Evolutionary conservation across 2,329 filamentous ascomycete species (phyloP).

Genomic region (Talaromyces pinophilus): DNA sequence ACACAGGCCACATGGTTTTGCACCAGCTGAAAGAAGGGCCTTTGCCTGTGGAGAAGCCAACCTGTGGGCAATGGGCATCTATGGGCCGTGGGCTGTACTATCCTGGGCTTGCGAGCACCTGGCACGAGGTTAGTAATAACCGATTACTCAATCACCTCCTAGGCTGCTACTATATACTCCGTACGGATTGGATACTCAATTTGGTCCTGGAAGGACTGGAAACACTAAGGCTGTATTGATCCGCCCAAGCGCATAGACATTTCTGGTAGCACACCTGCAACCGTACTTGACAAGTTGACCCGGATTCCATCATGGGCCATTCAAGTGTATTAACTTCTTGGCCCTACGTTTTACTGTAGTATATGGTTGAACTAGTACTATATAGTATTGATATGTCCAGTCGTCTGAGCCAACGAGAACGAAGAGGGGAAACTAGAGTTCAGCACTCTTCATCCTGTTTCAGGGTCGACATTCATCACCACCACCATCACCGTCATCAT

Average conservation of each 20-base stretch:
- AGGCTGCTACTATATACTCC: slow-evolving; percentile 8
- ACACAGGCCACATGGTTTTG: slow-evolving; percentile 21
- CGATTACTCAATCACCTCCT: neutral
- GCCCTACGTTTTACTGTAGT: slow-evolving; percentile 3
- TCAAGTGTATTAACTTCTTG: slow-evolving; percentile 8
- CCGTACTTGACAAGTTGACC: slow-evolving; percentile 9
- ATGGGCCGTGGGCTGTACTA: neutral
- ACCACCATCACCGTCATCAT: neutral
- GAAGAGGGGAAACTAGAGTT: slow-evolving; percentile 11
- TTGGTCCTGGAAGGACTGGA: slow-evolving; percentile 4
- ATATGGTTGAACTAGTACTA: neutral
- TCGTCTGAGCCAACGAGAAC: slow-evolving; percentile 5
- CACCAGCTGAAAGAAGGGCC: slow-evolving; percentile 18
- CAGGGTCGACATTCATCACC: neutral
- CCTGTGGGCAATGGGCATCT: neutral
- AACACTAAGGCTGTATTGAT: slow-evolving; percentile 17
- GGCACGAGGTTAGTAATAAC: neutral
- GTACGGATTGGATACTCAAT: neutral
- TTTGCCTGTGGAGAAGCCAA: slow-evolving; percentile 1
- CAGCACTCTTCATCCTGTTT: slow-evolving; percentile 6
- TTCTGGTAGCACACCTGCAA: slow-evolving; percentile 14
- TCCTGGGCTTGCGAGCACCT: slow-evolving; percentile 6
- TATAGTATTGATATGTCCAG: slow-evolving; percentile 6
- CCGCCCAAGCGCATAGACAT: slow-evolving; percentile 5
- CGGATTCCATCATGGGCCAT: slow-evolving; percentile 15